Conservation (phyloP, 2,329 filamentous ascomycete species). For the Cercospora sojina region DNA sequence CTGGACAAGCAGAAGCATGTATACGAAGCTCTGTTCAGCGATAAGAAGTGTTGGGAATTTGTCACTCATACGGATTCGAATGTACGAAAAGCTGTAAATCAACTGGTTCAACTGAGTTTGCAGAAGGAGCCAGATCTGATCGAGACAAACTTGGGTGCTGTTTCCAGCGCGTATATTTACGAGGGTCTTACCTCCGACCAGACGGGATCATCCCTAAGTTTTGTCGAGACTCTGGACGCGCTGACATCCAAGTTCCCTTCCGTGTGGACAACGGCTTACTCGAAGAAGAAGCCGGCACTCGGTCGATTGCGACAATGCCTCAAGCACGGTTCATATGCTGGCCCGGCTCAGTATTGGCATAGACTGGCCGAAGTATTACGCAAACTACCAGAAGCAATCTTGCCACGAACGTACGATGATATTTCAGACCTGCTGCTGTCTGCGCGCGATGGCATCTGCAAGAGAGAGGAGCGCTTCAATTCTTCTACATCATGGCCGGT, state of each 20-base stretch:
- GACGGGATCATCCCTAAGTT: slow-evolving; percentile 69
- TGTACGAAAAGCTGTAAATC: slow-evolving; percentile 59
- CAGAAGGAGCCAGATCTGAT: slow-evolving; percentile 47
- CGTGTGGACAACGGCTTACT: slow-evolving; percentile 70
- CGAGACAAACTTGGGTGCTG: slow-evolving; percentile 49
- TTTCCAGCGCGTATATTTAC: slow-evolving; percentile 68
- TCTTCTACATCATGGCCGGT: slow-evolving; percentile 68
- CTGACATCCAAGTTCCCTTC: slow-evolving; percentile 65
- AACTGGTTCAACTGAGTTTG: slow-evolving; percentile 53
- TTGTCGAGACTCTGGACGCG: slow-evolving; percentile 63
- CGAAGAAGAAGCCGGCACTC: slow-evolving; percentile 55
- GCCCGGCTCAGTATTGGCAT: slow-evolving; percentile 70
- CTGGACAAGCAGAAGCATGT: slow-evolving; percentile 59
- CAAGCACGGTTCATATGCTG: slow-evolving; percentile 80
- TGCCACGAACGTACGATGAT: slow-evolving; percentile 56
- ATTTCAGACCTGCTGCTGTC: slow-evolving; percentile 64
- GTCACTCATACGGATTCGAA: slow-evolving; percentile 56
- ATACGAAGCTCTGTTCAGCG: slow-evolving; percentile 66
- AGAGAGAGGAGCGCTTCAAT: slow-evolving; percentile 72
- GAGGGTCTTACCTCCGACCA: slow-evolving; percentile 74
- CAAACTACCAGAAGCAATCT: slow-evolving; percentile 54
- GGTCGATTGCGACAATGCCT: slow-evolving; percentile 69
- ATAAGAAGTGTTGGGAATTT: slow-evolving; percentile 62
- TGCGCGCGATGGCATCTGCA: slow-evolving; percentile 68
- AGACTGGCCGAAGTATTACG: slow-evolving; percentile 63